A percentile compares a stretch with the other conserved stretches of the same genome.
phyloP scores from a whole-genome alignment of 2,329 filamentous ascomycete species.

The Colletotrichum incanum region DNA sequence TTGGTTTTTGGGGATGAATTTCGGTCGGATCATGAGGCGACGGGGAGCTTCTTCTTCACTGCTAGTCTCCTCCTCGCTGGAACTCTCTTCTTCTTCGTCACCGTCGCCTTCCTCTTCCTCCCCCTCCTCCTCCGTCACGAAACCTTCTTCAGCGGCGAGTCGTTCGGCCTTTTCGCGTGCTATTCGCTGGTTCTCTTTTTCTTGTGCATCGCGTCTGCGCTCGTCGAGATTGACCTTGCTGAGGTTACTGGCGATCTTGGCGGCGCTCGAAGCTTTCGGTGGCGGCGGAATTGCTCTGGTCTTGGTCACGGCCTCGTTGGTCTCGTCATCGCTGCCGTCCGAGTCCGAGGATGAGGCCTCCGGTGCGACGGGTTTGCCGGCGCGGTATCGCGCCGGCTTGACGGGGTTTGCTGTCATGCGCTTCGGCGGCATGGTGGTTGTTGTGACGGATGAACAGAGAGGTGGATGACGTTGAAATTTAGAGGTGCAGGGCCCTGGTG shows the following conservation, averaged over 20 bases:
- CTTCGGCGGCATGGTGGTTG: slow-evolving; percentile 74
- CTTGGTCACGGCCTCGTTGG: slow-evolving; percentile 49
- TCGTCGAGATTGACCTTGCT: slow-evolving; percentile 68
- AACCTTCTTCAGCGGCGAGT: slow-evolving; percentile 72
- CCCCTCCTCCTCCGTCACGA: slow-evolving; percentile 71
- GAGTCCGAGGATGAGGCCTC: slow-evolving; percentile 67
- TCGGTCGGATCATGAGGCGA: slow-evolving; percentile 73
- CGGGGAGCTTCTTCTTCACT: slow-evolving; percentile 72
- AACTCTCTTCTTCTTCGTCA: slow-evolving; percentile 50
- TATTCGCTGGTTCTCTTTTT: slow-evolving; percentile 62
- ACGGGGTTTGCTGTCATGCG: slow-evolving; percentile 95
- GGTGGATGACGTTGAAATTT: slow-evolving; percentile 24
- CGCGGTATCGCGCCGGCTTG: slow-evolving; percentile 85
- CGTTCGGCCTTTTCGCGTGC: slow-evolving; percentile 67
- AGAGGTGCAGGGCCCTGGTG: neutral
- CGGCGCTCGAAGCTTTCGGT: slow-evolving; percentile 71
- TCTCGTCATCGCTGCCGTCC: slow-evolving; percentile 61
- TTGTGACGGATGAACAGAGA: slow-evolving; percentile 3
- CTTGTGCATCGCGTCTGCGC: slow-evolving; percentile 62
- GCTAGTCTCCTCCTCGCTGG: slow-evolving; percentile 61
- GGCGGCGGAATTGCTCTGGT: slow-evolving; percentile 61
- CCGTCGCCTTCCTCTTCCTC: slow-evolving; percentile 60
- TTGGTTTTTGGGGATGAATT: slow-evolving; percentile 74
- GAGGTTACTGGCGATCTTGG: slow-evolving; percentile 69
- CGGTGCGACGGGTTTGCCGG: slow-evolving; percentile 81